Evolutionary conservation across 2,329 filamentous ascomycete genomes (phyloP).

Genomic region (Magnaporthiopsis rhizophila): DNA sequence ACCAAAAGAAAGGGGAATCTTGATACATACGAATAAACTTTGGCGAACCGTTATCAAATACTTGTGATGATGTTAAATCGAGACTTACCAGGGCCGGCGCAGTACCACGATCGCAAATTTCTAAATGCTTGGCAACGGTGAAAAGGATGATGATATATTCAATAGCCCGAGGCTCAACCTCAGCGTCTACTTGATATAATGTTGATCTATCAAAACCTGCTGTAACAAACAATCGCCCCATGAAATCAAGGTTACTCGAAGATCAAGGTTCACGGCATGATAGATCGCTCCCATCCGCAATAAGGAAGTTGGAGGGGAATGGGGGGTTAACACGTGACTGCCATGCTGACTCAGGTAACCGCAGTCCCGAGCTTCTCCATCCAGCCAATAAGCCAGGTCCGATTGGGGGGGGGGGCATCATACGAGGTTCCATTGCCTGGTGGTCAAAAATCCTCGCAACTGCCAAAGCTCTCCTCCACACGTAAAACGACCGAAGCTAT

Average conservation of each 20-base stretch:
- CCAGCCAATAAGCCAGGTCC: constrained; percentile 4
- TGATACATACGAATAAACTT: background rate
- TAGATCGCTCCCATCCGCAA: background rate
- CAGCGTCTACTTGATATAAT: background rate
- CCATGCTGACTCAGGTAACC: constrained; percentile 1
- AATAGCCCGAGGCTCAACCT: background rate
- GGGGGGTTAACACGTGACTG: constrained; percentile 3
- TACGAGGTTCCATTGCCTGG: constrained; percentile 5
- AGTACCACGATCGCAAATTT: background rate
- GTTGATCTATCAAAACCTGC: background rate
- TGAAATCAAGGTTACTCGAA: background rate
- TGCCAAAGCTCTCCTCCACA: background rate
- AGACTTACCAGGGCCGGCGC: background rate
- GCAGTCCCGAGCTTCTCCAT: constrained; percentile 5
- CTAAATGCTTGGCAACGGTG: background rate
- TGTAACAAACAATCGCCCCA: background rate
- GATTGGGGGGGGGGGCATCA: constrained; percentile 8
- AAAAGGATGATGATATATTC: no score
- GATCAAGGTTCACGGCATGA: background rate
- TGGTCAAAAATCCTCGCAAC: constrained; percentile 7
- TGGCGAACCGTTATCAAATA: no score
- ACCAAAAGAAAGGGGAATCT: background rate
- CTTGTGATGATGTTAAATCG: background rate
- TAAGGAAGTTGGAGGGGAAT: background rate
- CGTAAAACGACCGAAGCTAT: background rate